These are phyloP conservation scores for Citeromyces siamensis DNA, from an alignment of 1,139 yeast genomes.

Conservation along the genomic window DNA sequence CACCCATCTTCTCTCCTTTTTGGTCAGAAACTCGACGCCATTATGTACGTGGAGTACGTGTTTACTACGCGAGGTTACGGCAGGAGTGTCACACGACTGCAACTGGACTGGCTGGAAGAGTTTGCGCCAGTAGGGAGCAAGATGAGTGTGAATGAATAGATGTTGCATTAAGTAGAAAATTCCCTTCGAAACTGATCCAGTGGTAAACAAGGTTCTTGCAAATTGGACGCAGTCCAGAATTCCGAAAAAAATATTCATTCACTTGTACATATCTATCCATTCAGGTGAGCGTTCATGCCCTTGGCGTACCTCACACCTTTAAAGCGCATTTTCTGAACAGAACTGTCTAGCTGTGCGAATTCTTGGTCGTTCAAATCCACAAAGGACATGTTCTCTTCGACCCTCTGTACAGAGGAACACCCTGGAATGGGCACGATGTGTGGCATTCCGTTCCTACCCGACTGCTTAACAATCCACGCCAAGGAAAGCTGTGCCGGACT, in stretches of 20 bases:
- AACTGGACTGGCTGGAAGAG: slow-evolving; percentile 79
- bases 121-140: slow-evolving; percentile 51
- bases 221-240: too few relatives aligned
- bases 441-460: slow-evolving; percentile 25
- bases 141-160: slow-evolving; percentile 6
- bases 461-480: slow-evolving; percentile 45
- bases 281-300: slow-evolving; percentile 1
- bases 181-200: too few relatives aligned
- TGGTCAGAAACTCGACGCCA: slow-evolving; percentile 73
- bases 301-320: slow-evolving; percentile 8
- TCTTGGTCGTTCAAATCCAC: slow-evolving; percentile 39
- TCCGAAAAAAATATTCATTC: too few relatives aligned
- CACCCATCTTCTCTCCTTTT: slow-evolving; percentile 90
- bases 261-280: too few relatives aligned
- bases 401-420: slow-evolving; percentile 39
- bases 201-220: too few relatives aligned
- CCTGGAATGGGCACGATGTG: slow-evolving; percentile 62
- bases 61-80: slow-evolving; percentile 92
- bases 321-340: slow-evolving; percentile 4
- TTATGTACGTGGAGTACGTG: slow-evolving; percentile 91
- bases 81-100: slow-evolving; percentile 74
- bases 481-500: slow-evolving; percentile 60
- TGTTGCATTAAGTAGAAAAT: too few relatives aligned
- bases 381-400: slow-evolving; percentile 42
- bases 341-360: slow-evolving; percentile 17